These are phyloP conservation scores for Penstemon newberryi DNA, from an alignment of 257 asterid genomes.

Conservation along the genomic window DNA sequence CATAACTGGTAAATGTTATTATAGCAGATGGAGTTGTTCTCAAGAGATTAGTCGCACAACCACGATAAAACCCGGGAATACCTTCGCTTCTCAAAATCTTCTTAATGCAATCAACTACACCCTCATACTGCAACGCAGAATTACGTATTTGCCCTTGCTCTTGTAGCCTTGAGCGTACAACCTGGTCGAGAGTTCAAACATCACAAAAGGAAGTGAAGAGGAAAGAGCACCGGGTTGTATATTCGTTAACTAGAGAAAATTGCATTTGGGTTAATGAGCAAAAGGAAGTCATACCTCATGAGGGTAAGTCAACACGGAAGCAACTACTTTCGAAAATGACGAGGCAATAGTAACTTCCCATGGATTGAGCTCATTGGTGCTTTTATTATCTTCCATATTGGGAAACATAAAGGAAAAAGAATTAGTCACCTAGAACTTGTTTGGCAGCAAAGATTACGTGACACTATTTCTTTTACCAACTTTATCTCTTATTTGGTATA, in stretches of 20 bases:
- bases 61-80: conserved; percentile 79
- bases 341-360: conserved; percentile 87
- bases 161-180: conserved; percentile 91
- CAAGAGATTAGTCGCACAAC: conserved; percentile 92
- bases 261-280: conserved; percentile 9
- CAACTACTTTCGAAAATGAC: conserved; percentile 72
- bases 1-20: conserved; percentile 87
- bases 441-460: no score
- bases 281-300: conserved; percentile 68
- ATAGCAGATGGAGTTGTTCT: conserved; percentile 95
- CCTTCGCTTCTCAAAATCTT: conserved; percentile 70
- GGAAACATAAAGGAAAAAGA: not conserved
- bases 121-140: conserved; percentile 54
- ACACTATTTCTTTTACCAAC: no score
- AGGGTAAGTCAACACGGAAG: conserved; percentile 87
- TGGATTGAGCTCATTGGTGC: conserved; percentile 49
- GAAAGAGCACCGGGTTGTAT: no score
- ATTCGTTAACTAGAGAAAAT: not conserved
- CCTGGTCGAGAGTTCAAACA: conserved; percentile 42
- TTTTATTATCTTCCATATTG: conserved; percentile 56
- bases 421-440: not conserved
- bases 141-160: conserved; percentile 79
- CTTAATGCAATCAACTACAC: conserved; percentile 77
- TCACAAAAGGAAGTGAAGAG: not conserved
- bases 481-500: no score